A percentile compares a stretch with the other conserved stretches of the same genome.
Conservation (phyloP, 2,329 filamentous ascomycete species). For the Pestalotiopsis sp. region DNA sequence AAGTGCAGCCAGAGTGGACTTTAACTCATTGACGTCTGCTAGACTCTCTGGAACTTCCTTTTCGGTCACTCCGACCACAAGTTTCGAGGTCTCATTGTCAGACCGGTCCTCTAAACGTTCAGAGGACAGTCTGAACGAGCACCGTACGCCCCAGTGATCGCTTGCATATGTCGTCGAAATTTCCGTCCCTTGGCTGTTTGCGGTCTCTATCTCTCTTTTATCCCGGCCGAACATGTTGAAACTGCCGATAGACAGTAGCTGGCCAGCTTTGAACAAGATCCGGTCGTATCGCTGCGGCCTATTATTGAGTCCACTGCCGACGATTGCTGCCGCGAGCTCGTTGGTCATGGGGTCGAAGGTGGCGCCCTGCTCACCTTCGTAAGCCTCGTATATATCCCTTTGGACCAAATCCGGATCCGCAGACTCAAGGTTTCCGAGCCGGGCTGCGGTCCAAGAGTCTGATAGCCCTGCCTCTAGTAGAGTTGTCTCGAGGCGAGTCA, state of each 20-base stretch:
- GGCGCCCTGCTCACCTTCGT: conserved; percentile 64
- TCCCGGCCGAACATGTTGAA: conserved; percentile 62
- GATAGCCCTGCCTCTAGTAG: conserved; percentile 49
- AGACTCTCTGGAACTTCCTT: conserved; percentile 33
- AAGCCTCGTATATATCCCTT: conserved; percentile 34
- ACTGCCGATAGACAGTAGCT: conserved; percentile 38
- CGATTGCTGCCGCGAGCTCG: conserved; percentile 53
- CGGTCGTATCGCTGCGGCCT: conserved; percentile 69
- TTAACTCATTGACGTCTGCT: conserved; percentile 36
- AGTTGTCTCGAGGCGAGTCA: conserved; percentile 49
- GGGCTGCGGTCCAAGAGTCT: conserved; percentile 55
- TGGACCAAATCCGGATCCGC: conserved; percentile 32
- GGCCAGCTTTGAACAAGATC: conserved; percentile 54
- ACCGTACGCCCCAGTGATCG: conserved; percentile 62
- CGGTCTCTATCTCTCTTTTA: neutral
- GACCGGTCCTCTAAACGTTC: conserved; percentile 14
- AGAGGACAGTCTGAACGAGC: conserved; percentile 36
- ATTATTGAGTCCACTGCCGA: conserved; percentile 48
- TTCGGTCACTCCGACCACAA: conserved; percentile 37
- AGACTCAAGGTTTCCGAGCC: conserved; percentile 45
- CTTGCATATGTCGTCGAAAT: conserved; percentile 39
- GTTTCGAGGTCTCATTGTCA: conserved; percentile 23
- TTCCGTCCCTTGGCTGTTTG: no score
- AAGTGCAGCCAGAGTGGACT: conserved; percentile 37
- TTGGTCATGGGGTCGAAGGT: conserved; percentile 67